Evolutionary conservation across 2,329 filamentous ascomycete genomes (phyloP), one percentile per base, ranked within the genome.

Genomic region (Monilinia polystroma): DNA sequence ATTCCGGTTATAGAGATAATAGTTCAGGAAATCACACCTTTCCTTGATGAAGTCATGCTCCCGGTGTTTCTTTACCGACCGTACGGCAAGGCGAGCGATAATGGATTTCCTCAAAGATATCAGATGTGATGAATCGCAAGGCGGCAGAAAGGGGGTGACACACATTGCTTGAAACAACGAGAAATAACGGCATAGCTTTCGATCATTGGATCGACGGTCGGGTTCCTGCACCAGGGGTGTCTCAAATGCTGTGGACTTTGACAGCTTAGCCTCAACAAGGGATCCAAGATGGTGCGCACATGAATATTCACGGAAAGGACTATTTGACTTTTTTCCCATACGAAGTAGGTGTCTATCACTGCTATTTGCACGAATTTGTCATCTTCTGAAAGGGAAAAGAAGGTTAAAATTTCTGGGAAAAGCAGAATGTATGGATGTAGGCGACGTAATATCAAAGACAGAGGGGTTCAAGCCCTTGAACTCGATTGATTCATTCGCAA

Each of bases 201-300:
- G 64, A 51, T 63, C 38, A 66, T 66, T 66, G 64, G 64, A 66
- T 63, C 49, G 58, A 52, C 47, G n/a, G 58, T 63, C 64, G 58
- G 64, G 64, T 66, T 63, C 64, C 64, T 63, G 64, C 58, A 63
- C 64, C 51, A 63, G 16, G 29, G 64, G 29, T 55, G 57, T 63
- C 64, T 63, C 49, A 56, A 62, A 66, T 51, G 64, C 23, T 51
- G 64, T 63, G 64, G 38, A 66, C 58, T 55, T 35, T 54, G 51
- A 45, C 49, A 66, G 63, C 63, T 49, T 65, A 59, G 43, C 26
- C 38, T 43, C 38, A 57, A 57, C 18, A 57, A 64, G 23, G 26
- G 20, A 43, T 54, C 51, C 38, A 41, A 64, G 23, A 18, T 26
- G 26, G 26, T 49, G 53, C 16, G 14, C 35, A 10, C 52, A 18